Conservation (phyloP, 441 rosid species). For the Eugenia klotzschiana region DNA sequence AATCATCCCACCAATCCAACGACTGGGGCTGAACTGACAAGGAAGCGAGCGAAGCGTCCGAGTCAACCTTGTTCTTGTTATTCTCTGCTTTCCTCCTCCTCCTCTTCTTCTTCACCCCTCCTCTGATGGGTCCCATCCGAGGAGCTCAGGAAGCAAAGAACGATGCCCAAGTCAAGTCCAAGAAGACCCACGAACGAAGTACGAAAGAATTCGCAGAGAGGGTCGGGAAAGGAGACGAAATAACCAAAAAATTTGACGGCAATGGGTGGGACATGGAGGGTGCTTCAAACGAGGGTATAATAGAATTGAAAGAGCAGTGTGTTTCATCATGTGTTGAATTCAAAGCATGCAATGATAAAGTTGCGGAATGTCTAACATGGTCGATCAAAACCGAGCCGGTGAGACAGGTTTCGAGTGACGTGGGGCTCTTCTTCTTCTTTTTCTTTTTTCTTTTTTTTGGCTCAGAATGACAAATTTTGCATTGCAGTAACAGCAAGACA, state of each 20-base stretch:
- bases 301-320: neutral
- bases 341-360: neutral
- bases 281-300: neutral
- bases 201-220: neutral
- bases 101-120: constrained; percentile 36
- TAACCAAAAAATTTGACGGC: neutral
- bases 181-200: neutral
- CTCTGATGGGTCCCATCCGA: constrained; percentile 52
- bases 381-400: neutral
- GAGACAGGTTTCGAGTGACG: neutral
- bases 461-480: neutral
- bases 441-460: neutral
- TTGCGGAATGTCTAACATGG: neutral
- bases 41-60: constrained; percentile 24
- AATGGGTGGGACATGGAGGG: neutral
- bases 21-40: neutral
- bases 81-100: constrained; percentile 51
- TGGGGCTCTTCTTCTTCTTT: neutral
- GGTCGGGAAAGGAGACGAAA: neutral
- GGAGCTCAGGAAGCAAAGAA: neutral
- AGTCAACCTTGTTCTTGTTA: constrained; percentile 40
- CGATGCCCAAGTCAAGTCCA: neutral
- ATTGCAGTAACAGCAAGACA: neutral
- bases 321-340: neutral
- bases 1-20: constrained; percentile 64